Conservation (phyloP, 169 alveolate species). For the Eimeria sp. region DNA sequence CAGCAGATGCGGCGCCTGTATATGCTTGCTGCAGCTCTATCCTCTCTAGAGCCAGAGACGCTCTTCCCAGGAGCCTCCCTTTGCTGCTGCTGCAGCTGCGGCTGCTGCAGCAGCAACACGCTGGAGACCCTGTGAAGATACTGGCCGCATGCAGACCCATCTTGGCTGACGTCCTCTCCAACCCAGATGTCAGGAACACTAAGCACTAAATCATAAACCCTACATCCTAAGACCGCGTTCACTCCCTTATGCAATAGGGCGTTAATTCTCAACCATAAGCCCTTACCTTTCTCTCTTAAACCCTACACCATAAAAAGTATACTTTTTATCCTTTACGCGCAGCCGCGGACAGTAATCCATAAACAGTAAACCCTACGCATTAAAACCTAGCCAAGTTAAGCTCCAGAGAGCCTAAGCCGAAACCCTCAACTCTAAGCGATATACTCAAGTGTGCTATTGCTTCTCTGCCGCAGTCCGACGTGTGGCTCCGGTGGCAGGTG, state of each 20-base stretch:
- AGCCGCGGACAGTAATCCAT: neutral
- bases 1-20: neutral
- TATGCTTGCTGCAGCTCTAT: conserved; percentile 54
- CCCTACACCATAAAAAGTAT: neutral
- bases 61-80: conserved; percentile 32
- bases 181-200: conserved; percentile 52
- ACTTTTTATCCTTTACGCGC: neutral
- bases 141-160: conserved; percentile 33
- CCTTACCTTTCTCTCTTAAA: neutral
- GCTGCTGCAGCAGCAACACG: conserved; percentile 63
- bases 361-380: neutral
- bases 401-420: neutral
- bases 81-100: conserved; percentile 74
- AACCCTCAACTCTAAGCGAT: conserved; percentile 9
- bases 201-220: neutral
- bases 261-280: neutral
- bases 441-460: neutral
- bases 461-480: conserved; percentile 22
- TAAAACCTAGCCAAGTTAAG: too few species aligned
- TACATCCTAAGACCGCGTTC: neutral
- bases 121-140: conserved; percentile 28
- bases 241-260: neutral
- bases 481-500: conserved; percentile 65
- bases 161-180: conserved; percentile 51
- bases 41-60: conserved; percentile 38